Conservation (phyloP, 2,329 filamentous ascomycete genomes). For the Fusarium stilboides region DNA sequence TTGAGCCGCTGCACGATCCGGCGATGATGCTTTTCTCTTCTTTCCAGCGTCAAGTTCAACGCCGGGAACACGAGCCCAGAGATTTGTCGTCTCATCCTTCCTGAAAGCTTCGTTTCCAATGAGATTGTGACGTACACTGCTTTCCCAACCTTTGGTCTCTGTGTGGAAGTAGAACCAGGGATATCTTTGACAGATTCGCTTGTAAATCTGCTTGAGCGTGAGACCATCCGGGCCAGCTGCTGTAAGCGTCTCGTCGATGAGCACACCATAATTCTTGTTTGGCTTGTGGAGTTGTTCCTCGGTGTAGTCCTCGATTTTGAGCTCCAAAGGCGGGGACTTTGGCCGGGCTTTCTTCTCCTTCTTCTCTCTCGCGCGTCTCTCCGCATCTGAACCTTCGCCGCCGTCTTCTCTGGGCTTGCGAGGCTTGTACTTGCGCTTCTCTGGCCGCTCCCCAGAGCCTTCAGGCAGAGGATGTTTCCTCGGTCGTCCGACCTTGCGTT, state of each 20-base stretch:
- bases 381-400: constrained; percentile 69
- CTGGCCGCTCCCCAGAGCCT: constrained; percentile 66
- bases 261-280: constrained; percentile 73
- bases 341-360: constrained; percentile 72
- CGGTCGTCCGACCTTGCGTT: constrained; percentile 76
- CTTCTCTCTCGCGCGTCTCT: constrained; percentile 70
- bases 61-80: constrained; percentile 71
- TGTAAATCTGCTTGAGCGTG: constrained; percentile 75
- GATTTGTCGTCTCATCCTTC: constrained; percentile 69
- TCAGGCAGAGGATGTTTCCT: constrained; percentile 75
- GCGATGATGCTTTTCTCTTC: constrained; percentile 70
- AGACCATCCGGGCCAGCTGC: constrained; percentile 69
- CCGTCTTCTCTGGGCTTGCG: constrained; percentile 71
- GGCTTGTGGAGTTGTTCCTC: constrained; percentile 73
- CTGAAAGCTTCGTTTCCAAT: constrained; percentile 74
- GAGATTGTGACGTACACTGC: constrained; percentile 75
- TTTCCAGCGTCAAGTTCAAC: constrained; percentile 73
- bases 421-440: constrained; percentile 78
- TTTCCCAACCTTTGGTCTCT: constrained; percentile 77
- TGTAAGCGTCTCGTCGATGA: constrained; percentile 73
- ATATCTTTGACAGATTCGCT: constrained; percentile 71
- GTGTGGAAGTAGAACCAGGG: constrained; percentile 73
- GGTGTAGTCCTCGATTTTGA: constrained; percentile 69
- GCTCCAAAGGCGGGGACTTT: constrained; percentile 72
- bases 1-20: constrained; percentile 62